phyloP scores from a whole-genome alignment of 225 moss, liverwort and hornwort species.

The Bryum argenteum region DNA sequence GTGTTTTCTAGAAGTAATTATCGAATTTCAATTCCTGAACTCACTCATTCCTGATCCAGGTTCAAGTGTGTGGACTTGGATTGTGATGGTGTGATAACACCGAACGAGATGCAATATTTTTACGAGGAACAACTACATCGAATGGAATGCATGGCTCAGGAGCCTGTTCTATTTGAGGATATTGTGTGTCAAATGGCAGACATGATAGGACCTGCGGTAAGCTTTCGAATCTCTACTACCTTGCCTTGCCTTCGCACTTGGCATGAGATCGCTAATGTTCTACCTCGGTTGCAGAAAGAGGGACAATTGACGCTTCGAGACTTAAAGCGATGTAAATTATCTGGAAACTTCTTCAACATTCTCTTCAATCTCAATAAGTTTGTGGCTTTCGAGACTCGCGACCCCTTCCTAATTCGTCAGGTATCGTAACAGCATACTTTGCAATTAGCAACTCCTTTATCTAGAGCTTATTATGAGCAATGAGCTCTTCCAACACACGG shows the following conservation, averaged over 20 bases:
- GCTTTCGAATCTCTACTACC: conserved; percentile 7
- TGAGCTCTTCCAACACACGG: too few relatives aligned
- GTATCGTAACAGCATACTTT: conserved; percentile 41
- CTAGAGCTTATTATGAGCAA: too few relatives aligned
- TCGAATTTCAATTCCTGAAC: neutral
- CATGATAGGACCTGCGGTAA: conserved; percentile 88
- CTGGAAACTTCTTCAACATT: conserved; percentile 96
- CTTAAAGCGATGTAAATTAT: conserved; percentile 88
- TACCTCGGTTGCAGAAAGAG: conserved; percentile 64
- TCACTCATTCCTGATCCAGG: conserved; percentile 44
- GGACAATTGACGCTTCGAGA: conserved; percentile 84
- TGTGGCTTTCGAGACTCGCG: conserved; percentile 92
- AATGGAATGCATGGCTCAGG: conserved; percentile 98
- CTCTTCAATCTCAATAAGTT: conserved; percentile 96
- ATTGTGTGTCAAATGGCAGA: conserved; percentile 98
- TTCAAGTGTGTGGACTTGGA: conserved; percentile 94
- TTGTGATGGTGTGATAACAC: conserved; percentile 86
- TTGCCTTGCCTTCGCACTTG: neutral
- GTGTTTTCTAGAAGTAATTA: neutral
- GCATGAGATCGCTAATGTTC: neutral
- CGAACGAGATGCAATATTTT: conserved; percentile 95
- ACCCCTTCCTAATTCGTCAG: conserved; percentile 94
- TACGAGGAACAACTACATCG: conserved; percentile 93
- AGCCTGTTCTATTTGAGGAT: conserved; percentile 91
- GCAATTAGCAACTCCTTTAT: too few relatives aligned